Evolutionary conservation across 305 asterid genomes (phyloP), one percentile per base, ranked within the genome.

Genomic region (Fraxinus floribunda): DNA sequence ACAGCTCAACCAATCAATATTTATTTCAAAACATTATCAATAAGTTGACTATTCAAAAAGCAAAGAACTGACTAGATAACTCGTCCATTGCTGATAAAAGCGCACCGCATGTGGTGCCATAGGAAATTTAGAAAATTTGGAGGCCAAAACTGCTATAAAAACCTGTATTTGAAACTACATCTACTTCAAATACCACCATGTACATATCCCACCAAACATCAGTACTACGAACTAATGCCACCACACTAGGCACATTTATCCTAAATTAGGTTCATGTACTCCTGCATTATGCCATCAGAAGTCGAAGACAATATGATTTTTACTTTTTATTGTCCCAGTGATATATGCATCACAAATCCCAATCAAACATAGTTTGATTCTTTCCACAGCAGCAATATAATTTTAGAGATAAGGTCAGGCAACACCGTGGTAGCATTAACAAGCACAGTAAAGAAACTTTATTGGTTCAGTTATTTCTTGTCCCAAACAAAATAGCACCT

Each of bases 401-500:
- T 29, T 46, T 24, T 7, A 62, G 71, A 62, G 71, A 66, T 35
- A 66, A 15, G 2, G 44, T 5, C 76, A 71, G 41, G 41, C 24
- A 71, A 71, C 76, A 30, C 75, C 75, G 4, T 30, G 36, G 4
- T 15, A 35, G 41, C n/a, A 7, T 71, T 71, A 71, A 71, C 44
- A 13, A 64, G 38, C 39, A 29, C 39, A 71, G 15, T 32, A 29
- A 32, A 71, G 22, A 13, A 71, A 29, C 24, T 71, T 15, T 30
- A 29, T 7, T 32, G 44, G 16, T 71, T 71, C 24, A 71, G 76
- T 16, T 68, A 22, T 72, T 74, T 75, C 62, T 86, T 35, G 74
- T 57, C 84, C 85, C 82, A 75, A 78, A 70, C 68, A 78, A 52
- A 73, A n/a, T 22, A 32, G 72, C 36, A 60, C 35, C 80, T 24